Evolutionary conservation across 2,329 filamentous ascomycete genomes (phyloP), one percentile per base, ranked within the genome.

Genomic region (Cryphonectria japonica): DNA sequence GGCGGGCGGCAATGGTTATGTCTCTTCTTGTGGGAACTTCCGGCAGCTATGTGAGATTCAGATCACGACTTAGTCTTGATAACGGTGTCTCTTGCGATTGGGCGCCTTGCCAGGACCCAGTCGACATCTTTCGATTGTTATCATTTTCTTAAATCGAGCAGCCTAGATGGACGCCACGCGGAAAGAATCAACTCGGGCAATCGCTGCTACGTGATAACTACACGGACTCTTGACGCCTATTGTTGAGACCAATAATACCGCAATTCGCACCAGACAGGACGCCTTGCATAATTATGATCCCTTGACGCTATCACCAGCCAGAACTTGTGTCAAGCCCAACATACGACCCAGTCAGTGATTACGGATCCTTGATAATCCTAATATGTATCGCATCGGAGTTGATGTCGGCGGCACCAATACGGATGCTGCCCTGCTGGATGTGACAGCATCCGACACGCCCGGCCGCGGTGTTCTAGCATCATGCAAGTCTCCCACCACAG

Each of bases 371-470:
- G 34, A 19, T 11, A 34, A 54, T 3, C 41, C 7, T n/a, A 67
- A 66, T 6, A 74, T 75, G 43, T 77, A 84, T 13, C 81, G 83
- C 67, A 82, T 85, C 46, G 83, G 83, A 63, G 82, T 85, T 59
- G 83, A 85, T 68, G 83, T 85, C 6, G 83, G 83, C 63, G 85
- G 84, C 37, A 88, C 85, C 63, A 88, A 87, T 74, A 88, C 85
- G 8, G 86, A 88, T 69, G 85, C 84, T 16, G 85, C 86, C 34
- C 78, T 87, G 26, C 78, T 88, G 22, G 83, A 87, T 71, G 84
- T 82, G 2, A 73, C 78, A 13, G 76, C 78, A 39, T 76, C 78
- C 0, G 77, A 78, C 5, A 78, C 79, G 7, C 74, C 78, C 1
- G 76, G 78, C 69, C 82, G 80, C 72, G 84, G 84, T 41, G 84